phyloP scores from a whole-genome alignment of 345 rosid species.

The Mercurialis annua region DNA sequence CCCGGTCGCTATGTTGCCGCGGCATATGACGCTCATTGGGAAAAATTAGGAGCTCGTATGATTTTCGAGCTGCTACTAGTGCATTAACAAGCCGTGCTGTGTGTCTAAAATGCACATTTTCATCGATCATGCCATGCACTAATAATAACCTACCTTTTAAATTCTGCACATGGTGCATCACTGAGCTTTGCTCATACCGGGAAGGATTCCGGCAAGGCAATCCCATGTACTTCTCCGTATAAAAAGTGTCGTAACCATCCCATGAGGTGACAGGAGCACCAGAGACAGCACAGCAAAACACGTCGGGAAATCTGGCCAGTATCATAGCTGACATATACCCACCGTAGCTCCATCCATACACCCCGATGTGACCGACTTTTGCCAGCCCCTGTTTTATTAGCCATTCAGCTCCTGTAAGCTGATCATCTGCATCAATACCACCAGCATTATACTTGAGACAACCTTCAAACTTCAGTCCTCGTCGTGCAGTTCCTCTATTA shows the following conservation, averaged over 20 bases:
- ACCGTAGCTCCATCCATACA: constrained; percentile 92
- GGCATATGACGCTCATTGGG: constrained; percentile 95
- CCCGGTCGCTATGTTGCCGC: constrained; percentile 49
- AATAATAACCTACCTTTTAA: constrained; percentile 62
- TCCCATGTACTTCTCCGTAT: constrained; percentile 95
- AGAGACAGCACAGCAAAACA: constrained; percentile 65
- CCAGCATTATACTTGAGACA: constrained; percentile 58
- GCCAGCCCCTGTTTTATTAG: constrained; percentile 77
- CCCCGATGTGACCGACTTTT: constrained; percentile 59
- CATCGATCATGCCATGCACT: constrained; percentile 95
- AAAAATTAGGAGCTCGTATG: constrained; percentile 73
- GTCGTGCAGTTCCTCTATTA: constrained; percentile 84
- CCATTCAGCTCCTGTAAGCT: constrained; percentile 79
- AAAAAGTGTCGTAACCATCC: constrained; percentile 94
- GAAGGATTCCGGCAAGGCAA: constrained; percentile 45
- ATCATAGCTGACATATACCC: constrained; percentile 88
- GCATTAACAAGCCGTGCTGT: constrained; percentile 86
- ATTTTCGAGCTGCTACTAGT: constrained; percentile 62
- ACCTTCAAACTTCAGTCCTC: constrained; percentile 88
- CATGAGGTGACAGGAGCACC: constrained; percentile 97
- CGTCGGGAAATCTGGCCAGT: constrained; percentile 58
- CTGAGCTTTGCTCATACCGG: constrained; percentile 55
- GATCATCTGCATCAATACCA: constrained; percentile 68
- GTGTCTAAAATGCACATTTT: constrained; percentile 93
- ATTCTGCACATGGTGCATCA: constrained; percentile 65